phyloP scores from a whole-genome alignment of 2,329 filamentous ascomycete genomes.

The Scedosporium dehoogii region DNA sequence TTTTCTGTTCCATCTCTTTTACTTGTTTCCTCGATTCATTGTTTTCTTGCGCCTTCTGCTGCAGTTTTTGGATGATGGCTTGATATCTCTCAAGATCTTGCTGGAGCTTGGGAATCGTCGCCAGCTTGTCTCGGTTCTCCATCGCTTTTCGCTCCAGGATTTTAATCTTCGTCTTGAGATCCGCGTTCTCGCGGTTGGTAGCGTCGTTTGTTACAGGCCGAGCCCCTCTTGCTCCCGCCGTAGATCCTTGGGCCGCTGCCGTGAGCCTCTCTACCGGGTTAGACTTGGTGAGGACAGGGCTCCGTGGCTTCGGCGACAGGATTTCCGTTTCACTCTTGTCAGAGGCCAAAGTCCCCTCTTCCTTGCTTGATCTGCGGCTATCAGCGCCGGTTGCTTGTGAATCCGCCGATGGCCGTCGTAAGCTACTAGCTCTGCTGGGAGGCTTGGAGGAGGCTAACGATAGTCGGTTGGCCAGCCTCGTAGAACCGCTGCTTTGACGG shows the following conservation, averaged over 20 bases:
- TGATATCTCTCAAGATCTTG: constrained; percentile 71
- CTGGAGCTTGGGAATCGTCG: constrained; percentile 65
- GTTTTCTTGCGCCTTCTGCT: constrained; percentile 78
- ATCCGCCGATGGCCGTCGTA: constrained; percentile 35
- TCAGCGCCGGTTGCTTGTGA: constrained; percentile 31
- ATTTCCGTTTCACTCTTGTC: constrained; percentile 42
- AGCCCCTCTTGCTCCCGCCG: constrained; percentile 10
- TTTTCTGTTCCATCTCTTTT: constrained; percentile 58
- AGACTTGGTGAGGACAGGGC: constrained; percentile 40
- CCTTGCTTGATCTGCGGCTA: constrained; percentile 24
- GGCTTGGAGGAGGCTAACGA: constrained; percentile 29
- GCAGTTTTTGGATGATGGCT: constrained; percentile 78
- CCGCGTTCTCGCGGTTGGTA: constrained; percentile 63
- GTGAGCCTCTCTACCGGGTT: constrained; percentile 43
- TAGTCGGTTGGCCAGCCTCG: constrained; percentile 5
- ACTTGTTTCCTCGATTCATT: constrained; percentile 64
- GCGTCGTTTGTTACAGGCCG: constrained; percentile 33
- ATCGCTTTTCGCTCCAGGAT: constrained; percentile 78
- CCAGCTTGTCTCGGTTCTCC: constrained; percentile 79
- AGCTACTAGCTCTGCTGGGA: constrained; percentile 9
- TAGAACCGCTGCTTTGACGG: constrained; percentile 1
- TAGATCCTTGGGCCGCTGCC: constrained; percentile 23
- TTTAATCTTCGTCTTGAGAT: constrained; percentile 77
- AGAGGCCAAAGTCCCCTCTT: constrained; percentile 26
- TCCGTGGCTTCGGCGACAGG: constrained; percentile 37